Evolutionary conservation across 1,139 yeast species (phyloP), one percentile per base, ranked within the genome.

Genomic region (Candida sanyaensis): DNA sequence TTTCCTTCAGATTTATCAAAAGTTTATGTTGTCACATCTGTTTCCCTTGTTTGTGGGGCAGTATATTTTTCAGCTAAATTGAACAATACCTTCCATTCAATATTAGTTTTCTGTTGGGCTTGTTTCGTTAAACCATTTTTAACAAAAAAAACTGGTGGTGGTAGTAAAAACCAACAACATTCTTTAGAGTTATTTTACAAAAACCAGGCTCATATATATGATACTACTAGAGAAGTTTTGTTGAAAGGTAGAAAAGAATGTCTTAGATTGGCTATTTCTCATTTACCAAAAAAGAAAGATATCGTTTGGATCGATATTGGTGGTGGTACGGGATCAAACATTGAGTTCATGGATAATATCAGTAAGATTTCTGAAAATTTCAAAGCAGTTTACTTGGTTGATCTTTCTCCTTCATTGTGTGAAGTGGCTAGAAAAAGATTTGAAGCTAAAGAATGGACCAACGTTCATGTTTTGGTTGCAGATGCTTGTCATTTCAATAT

Each of bases 301-400:
- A 68, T 86, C 46, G 84, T 87, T 41, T 88, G 96, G 96, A 77
- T 88, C 47, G 96, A 88, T 63, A 77, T 87, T 61, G 96, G 96
- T 45, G 95, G 95, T 38, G 95, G 95, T 27, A 87, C 96, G 5
- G 96, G 96, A 43, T 75, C 85, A 65, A 88, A 88, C 66, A 84
- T 88, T 58, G 95, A 88, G 64, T 77, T 77, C 57, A 88, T 88
- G 96, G 73, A 85, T 62, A 63, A 70, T 44, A 67, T 81, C 41
- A 68, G 78, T 48, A 78, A 84, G 5, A 67, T 83, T 38, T 59
- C 77, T 38, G 61, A 68, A 28, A 66, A 76, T 51, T 88, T 88
- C 65, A 78, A 79, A 56, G 86, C 86, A 8, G 77, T 88, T 41
- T 86, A 86, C 59, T 74, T 88, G 50, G 83, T 88, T 46, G 96